phyloP scores from a whole-genome alignment of 164 flowering plant species.

The Magnolia officinalis region DNA sequence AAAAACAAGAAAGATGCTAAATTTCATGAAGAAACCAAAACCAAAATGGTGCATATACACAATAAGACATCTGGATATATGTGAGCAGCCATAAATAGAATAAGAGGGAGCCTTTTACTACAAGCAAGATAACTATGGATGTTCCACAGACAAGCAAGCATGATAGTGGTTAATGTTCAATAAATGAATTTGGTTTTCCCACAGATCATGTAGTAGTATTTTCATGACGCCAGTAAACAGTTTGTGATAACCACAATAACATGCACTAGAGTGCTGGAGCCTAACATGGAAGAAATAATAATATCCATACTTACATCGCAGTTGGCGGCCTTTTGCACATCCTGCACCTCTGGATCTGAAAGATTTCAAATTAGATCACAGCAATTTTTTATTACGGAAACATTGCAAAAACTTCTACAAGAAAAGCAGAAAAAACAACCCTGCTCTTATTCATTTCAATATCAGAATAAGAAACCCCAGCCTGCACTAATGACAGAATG shows the following conservation, averaged over 20 bases:
- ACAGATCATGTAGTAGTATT: neutral
- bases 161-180: neutral
- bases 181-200: neutral
- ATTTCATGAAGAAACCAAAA: neutral
- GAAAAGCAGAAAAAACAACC: neutral
- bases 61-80: neutral
- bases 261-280: neutral
- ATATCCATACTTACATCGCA: slow-evolving; percentile 66
- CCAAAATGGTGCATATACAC: neutral
- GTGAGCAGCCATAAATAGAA: neutral
- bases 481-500: neutral
- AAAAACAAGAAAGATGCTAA: too few species aligned
- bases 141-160: neutral
- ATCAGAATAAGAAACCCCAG: neutral
- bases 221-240: neutral
- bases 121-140: too few species aligned
- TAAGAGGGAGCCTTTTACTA: too few species aligned
- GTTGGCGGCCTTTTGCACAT: slow-evolving; percentile 75
- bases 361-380: slow-evolving; percentile 12
- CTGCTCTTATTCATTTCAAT: neutral
- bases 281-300: neutral
- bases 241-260: neutral
- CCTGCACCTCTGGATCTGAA: slow-evolving; percentile 72
- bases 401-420: neutral
- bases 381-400: slow-evolving; percentile 4